Conservation (phyloP, 805 yeast genomes). For the Wickerhamiella parazyma region DNA sequence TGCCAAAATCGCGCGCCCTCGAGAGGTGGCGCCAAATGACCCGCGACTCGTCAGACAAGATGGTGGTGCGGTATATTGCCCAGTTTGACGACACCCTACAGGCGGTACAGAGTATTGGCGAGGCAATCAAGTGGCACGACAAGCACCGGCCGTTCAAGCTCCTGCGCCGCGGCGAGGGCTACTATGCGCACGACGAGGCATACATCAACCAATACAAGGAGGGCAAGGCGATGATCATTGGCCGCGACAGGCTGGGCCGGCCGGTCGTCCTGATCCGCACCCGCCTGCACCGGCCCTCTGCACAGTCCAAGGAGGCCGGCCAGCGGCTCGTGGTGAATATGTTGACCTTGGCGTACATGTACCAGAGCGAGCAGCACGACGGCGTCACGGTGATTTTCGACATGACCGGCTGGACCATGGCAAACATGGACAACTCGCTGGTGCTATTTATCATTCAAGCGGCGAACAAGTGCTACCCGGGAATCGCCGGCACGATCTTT, state of each 20-base stretch:
- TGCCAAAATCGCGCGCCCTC: neutral
- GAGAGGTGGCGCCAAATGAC: slow-evolving; percentile 1
- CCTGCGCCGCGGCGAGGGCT: slow-evolving; percentile 1
- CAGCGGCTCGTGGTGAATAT: slow-evolving; percentile 59
- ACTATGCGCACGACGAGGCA: neutral
- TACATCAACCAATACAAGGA: slow-evolving; percentile 37
- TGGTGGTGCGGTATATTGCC: slow-evolving; percentile 58
- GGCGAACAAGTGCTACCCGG: neutral
- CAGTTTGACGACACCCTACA: slow-evolving; percentile 70
- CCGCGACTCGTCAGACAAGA: slow-evolving; percentile 64
- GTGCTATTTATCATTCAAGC: slow-evolving; percentile 45
- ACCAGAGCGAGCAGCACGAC: slow-evolving; percentile 61
- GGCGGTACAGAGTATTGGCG: slow-evolving; percentile 53
- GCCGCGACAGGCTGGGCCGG: slow-evolving; percentile 55
- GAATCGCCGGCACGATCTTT: neutral
- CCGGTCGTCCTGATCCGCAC: slow-evolving; percentile 78
- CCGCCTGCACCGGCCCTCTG: slow-evolving; percentile 53
- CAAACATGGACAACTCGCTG: slow-evolving; percentile 86
- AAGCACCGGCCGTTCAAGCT: slow-evolving; percentile 16
- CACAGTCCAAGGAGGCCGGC: slow-evolving; percentile 56
- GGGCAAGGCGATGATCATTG: slow-evolving; percentile 62
- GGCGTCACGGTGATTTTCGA: slow-evolving; percentile 78
- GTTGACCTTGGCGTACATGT: slow-evolving; percentile 71
- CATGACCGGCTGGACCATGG: slow-evolving; percentile 68
- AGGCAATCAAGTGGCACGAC: slow-evolving; percentile 66